Evolutionary conservation across 2,329 filamentous ascomycete species (phyloP), one percentile per base, ranked within the genome.

Genomic region (Phaeosphaeriaceae sp.): DNA sequence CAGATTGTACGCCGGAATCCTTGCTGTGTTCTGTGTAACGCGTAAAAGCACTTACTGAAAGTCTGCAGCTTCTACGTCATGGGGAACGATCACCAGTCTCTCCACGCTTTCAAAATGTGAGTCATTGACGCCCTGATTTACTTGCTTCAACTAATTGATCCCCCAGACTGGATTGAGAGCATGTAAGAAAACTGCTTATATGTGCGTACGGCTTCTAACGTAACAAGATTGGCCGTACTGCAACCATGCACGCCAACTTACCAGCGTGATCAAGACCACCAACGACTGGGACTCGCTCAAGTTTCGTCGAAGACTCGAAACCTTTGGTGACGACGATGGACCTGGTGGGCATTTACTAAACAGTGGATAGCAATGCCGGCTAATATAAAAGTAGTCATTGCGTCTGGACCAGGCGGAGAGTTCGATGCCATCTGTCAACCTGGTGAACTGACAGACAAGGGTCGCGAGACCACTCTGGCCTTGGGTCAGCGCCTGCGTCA

Each of bases 161-260:
- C 0, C 9, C 2, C 21, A 77, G 74, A 71, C 74, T 24, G 75
- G 75, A 15, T 60, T 77, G 1, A 65, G 60, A 54, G 67, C 73
- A 45, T 76, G 76, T 78, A 67, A 54, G 73, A 44, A 9, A 44
- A 22, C n/a, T 10, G 6, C 10, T 2, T 19, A n/a, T 1, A 20
- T 36, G 19, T 3, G 22, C 3, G 7, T 19, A 33, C 4, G 7
- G n/a, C 9, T 45, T 22, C 61, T 68, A 2, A 67, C 45, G 9
- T 2, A 54, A 36, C 53, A 63, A 83, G 84, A 88, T 78, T 99
- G 95, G 95, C 92, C 95, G 1, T 98, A 97, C 79, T 99, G 95
- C 80, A 86, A 86, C 64, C 87, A 89, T 54, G 91, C 91, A 21
- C 86, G 87, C 58, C 88, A 89, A 65, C 85, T 98, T 74, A 86